These are phyloP conservation scores for Giardia muris DNA, from an alignment of 208 protist genomes.

Conservation along the genomic window DNA sequence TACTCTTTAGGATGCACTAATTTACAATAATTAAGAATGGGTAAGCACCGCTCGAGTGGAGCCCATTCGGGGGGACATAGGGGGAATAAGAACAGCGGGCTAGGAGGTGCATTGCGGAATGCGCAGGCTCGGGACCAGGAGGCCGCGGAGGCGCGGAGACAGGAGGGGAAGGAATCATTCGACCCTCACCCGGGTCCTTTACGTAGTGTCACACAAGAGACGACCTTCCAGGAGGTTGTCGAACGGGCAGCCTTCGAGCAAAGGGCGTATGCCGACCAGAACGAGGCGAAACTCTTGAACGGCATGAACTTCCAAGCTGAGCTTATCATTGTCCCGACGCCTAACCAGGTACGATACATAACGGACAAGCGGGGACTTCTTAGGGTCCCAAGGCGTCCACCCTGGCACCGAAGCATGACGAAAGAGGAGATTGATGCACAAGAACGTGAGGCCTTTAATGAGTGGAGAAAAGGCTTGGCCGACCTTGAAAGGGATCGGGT, in stretches of 20 bases:
- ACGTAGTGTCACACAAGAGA: background rate
- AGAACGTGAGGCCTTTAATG: slow-evolving; percentile 29
- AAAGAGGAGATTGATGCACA: slow-evolving; percentile 27
- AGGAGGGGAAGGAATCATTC: background rate
- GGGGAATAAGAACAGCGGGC: background rate
- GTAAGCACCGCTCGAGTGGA: background rate
- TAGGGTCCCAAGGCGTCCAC: slow-evolving; percentile 31
- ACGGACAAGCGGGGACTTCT: slow-evolving; percentile 24
- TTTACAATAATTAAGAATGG: background rate
- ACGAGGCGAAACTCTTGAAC: background rate
- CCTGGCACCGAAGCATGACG: slow-evolving; percentile 29
- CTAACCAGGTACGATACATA: slow-evolving; percentile 8
- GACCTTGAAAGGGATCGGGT: slow-evolving; percentile 4
- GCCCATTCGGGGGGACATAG: background rate
- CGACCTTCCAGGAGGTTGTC: background rate
- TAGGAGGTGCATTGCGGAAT: background rate
- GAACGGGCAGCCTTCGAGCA: background rate
- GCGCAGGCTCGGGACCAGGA: background rate
- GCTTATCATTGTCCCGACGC: background rate
- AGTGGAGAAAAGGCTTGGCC: slow-evolving; percentile 33
- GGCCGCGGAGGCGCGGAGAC: background rate
- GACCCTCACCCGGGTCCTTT: background rate
- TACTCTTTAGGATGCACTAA: no score
- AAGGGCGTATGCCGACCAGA: background rate
- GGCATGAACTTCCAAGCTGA: background rate